Evolutionary conservation across 2,329 filamentous ascomycete genomes (phyloP), one percentile per base, ranked within the genome.

Genomic region (Fusarium nygamai): DNA sequence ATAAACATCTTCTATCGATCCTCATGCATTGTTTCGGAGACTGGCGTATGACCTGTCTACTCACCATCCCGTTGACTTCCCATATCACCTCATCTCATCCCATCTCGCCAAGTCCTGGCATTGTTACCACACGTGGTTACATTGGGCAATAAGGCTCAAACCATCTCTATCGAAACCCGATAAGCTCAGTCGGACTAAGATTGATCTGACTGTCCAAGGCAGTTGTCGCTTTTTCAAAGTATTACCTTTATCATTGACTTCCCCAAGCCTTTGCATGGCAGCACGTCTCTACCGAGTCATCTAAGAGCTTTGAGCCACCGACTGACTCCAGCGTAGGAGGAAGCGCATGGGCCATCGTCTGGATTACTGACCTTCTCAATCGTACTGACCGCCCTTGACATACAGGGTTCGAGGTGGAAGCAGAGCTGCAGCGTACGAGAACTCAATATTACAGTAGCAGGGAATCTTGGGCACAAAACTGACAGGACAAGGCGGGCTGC

Each of bases 401-500:
- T 65, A 48, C 69, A 69, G 34, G 73, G 73, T 74, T 64, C n/a
- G 59, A 53, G 64, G 67, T 72, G 41, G 57, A 65, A 64, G 47
- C 47, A 57, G 53, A 58, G 48, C 60, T 64, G 71, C 72, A 64
- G 60, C 72, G 64, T 46, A 63, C 61, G 58, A 68, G 38, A 48
- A 63, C 57, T 51, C 69, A 72, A 54, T 38, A 38, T 38, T 38
- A 38, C 17, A 38, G 17, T 38, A 29, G 51, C 38, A 34, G 46
- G 50, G 64, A 64, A 36, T 43, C 61, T 39, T 47, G 57, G 39
- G 61, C 43, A 61, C 48, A 59, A 43, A 54, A 61, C 43, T 43
- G 43, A 59, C 56, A 76, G 56, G 57, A 43, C 59, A 65, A 77
- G 75, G 75, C 75, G 75, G 50, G 68, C 51, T 50, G 73, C 62